These are phyloP conservation scores for Tetradesmus lagerheimii DNA, from an alignment of 139 green algal species.

Conservation along the genomic window DNA sequence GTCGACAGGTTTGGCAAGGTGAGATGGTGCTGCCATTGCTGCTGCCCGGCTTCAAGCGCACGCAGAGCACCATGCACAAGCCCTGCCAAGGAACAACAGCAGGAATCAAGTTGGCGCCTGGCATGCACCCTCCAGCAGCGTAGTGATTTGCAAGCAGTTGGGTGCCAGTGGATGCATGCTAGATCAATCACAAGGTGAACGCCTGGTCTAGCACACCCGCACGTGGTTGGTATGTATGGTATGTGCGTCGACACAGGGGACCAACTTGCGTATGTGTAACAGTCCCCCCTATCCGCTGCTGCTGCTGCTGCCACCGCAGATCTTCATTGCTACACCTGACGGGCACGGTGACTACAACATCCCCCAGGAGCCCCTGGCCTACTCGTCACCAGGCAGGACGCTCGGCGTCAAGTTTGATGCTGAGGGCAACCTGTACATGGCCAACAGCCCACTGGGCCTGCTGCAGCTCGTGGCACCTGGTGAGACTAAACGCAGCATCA, in stretches of 20 bases:
- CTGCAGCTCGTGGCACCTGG: slow-evolving; percentile 15
- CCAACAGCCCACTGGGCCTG: slow-evolving; percentile 24
- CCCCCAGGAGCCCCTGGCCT: slow-evolving; percentile 11
- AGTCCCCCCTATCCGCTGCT: too few species aligned
- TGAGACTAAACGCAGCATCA: too few species aligned
- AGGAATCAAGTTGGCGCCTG: too few species aligned
- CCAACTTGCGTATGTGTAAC: not conserved
- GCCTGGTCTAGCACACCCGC: too few species aligned
- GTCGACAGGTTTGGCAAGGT: slow-evolving; percentile 44
- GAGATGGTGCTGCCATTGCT: not conserved
- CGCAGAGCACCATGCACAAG: too few species aligned
- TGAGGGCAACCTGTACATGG: slow-evolving; percentile 26
- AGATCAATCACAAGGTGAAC: too few species aligned
- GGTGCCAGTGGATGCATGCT: too few species aligned
- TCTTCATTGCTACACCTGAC: slow-evolving; percentile 16
- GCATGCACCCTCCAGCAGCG: too few species aligned
- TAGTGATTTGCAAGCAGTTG: too few species aligned
- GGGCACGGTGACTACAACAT: not conserved
- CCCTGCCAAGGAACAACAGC: too few species aligned
- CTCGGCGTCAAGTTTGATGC: slow-evolving; percentile 35
- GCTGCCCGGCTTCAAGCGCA: not conserved
- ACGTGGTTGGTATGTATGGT: too few species aligned
- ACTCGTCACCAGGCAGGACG: slow-evolving; percentile 4
- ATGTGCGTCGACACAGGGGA: too few species aligned
- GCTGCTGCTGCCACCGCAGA: not conserved